Evolutionary conservation across 306 rosid species (phyloP).

Genomic region (Cucurbita maxima): DNA sequence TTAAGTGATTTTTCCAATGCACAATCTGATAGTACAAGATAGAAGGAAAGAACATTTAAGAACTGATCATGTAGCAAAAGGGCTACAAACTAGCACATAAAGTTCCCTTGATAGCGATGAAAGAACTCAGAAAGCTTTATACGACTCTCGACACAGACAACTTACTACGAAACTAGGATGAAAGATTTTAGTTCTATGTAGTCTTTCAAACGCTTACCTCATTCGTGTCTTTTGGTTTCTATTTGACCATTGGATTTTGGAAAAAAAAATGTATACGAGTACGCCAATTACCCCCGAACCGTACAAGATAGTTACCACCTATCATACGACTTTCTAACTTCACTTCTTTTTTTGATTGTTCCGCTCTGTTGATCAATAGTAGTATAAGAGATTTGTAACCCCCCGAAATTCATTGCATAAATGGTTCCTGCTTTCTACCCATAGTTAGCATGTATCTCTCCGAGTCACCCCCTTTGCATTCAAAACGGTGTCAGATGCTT

Average conservation of each 20-base stretch:
- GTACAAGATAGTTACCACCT: too few species aligned
- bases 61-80: background rate
- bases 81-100: background rate
- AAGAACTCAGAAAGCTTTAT: background rate
- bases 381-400: too few species aligned
- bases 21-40: constrained; percentile 41
- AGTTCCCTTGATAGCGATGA: background rate
- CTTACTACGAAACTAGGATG: background rate
- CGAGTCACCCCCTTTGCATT: background rate
- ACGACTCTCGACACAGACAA: background rate
- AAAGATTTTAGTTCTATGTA: background rate
- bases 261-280: too few species aligned
- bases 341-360: too few species aligned
- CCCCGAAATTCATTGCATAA: too few species aligned
- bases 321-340: too few species aligned
- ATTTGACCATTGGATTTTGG: background rate
- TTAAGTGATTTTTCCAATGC: constrained; percentile 82
- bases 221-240: background rate
- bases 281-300: too few species aligned
- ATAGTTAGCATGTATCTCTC: too few species aligned
- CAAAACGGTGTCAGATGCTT: background rate
- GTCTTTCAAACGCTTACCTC: background rate
- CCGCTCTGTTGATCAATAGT: too few species aligned
- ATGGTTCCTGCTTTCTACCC: too few species aligned
- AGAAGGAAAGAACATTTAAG: background rate